Evolutionary conservation across 1,284 basidiomycete species (phyloP).

Genomic region (Coriolopsis trogii): DNA sequence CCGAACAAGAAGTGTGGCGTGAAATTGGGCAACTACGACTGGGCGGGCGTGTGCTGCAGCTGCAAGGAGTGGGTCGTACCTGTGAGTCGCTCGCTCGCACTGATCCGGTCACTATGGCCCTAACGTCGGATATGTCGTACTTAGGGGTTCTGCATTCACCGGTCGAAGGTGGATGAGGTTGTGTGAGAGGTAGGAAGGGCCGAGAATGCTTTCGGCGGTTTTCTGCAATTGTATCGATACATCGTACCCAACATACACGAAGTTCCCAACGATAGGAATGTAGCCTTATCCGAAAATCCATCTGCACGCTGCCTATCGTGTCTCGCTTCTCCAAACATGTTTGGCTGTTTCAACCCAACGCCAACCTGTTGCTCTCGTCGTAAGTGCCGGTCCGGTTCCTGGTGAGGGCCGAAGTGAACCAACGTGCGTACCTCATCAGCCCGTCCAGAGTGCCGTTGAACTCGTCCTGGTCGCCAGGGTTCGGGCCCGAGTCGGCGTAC

Average conservation of each 20-base stretch:
- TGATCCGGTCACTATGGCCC: neutral
- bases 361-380: no score
- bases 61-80: slow-evolving; percentile 92
- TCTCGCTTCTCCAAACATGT: no score
- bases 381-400: no score
- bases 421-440: slow-evolving; percentile 35
- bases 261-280: no score
- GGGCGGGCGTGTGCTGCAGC: slow-evolving; percentile 93
- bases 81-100: slow-evolving; percentile 46
- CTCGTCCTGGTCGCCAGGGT: slow-evolving; percentile 58
- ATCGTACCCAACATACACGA: slow-evolving; percentile 1
- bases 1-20: slow-evolving; percentile 88
- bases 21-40: slow-evolving; percentile 96
- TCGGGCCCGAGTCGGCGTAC: slow-evolving; percentile 52
- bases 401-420: no score
- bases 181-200: slow-evolving; percentile 30
- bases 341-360: no score
- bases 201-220: neutral
- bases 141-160: slow-evolving; percentile 89
- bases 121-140: neutral
- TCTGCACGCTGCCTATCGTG: no score
- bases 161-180: slow-evolving; percentile 91
- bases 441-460: slow-evolving; percentile 50
- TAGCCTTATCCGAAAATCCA: no score
- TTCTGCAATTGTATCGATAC: neutral